Evolutionary conservation across 495 filamentous ascomycete species (phyloP), one percentile per base, ranked within the genome.

Genomic region (Hypoxylon fragiforme): DNA sequence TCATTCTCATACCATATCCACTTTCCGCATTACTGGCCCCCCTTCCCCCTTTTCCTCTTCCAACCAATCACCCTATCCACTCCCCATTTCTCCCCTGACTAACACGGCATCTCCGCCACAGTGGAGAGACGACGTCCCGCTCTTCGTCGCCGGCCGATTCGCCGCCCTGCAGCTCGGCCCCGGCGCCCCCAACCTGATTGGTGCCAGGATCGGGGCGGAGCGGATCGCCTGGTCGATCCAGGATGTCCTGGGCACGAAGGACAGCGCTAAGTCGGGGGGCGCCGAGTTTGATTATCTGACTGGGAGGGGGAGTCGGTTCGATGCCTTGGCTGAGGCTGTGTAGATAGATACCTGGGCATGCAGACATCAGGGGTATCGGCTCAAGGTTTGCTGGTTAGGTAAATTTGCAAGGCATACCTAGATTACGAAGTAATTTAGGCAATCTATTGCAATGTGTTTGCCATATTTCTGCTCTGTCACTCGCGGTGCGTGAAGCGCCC

Each of bases 191-290:
- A 86, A 86, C 66, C 70, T 87, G 2, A 83, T 83, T 44, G 84
- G 84, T 3, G 81, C 82, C n/a, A 77, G 82, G 44, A 62, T 80
- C 32, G 83, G 83, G 3, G 83, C 83, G 2, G 83, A 87, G 69
- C 70, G 83, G 43, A 77, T 87, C 35, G 74, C 80, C 5, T 85
- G 81, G 82, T 76, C 74, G 1, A 70, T 85, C 54, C 74, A 80
- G 54, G 80, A 83, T 55, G 60, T 80, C 35, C 18, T 65, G 37
- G 71, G 62, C 14, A 34, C 24, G 3, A 50, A 44, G 26, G 61
- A 62, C 62, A 24, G 45, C 12, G 41, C 39, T 12, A 54, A 62
- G 6, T 60, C 54, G 21, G 41, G 24, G 9, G 54, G 57, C 12
- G 46, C 51, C 15, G 59, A 68, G 19, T 68, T 67, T 36, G 59